Conservation (phyloP, 2,329 filamentous ascomycete species). For the Fusarium nisikadoi region DNA sequence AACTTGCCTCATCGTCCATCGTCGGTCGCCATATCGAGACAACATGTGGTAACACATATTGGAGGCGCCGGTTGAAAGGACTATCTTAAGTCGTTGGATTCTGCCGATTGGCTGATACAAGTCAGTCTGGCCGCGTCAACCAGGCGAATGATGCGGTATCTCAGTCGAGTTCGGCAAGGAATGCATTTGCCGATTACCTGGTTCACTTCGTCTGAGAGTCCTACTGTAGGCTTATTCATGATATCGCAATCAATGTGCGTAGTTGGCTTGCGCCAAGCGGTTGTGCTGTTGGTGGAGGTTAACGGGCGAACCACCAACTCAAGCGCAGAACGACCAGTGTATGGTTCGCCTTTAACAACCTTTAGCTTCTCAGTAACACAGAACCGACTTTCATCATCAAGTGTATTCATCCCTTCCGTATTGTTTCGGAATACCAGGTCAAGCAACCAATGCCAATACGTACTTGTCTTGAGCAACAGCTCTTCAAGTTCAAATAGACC, state of each 20-base stretch:
- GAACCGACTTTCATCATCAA: background rate
- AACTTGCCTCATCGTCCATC: slow-evolving; percentile 20
- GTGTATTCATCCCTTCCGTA: background rate
- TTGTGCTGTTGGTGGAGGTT: background rate
- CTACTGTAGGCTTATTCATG: background rate
- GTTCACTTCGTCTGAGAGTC: background rate
- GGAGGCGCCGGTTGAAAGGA: slow-evolving; percentile 1
- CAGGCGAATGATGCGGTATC: slow-evolving; percentile 3
- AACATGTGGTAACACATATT: slow-evolving; percentile 6
- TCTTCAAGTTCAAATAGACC: slow-evolving; percentile 29
- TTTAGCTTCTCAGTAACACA: slow-evolving; percentile 18
- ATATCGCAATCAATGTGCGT: background rate
- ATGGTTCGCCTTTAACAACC: slow-evolving; percentile 13
- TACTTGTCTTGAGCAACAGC: background rate
- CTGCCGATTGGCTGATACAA: slow-evolving; percentile 7
- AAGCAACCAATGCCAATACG: background rate
- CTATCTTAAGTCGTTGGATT: background rate
- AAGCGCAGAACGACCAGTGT: background rate
- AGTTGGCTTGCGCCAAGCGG: slow-evolving; percentile 7
- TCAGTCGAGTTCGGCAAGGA: background rate
- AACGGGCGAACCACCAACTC: slow-evolving; percentile 26
- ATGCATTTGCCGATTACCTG: background rate
- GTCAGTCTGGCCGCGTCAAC: slow-evolving; percentile 14
- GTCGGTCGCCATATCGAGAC: slow-evolving; percentile 19
- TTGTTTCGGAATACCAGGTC: background rate